Evolutionary conservation across 805 yeast genomes (phyloP), one percentile per base, ranked within the genome.

Genomic region (Zygosaccharomyces lentus): DNA sequence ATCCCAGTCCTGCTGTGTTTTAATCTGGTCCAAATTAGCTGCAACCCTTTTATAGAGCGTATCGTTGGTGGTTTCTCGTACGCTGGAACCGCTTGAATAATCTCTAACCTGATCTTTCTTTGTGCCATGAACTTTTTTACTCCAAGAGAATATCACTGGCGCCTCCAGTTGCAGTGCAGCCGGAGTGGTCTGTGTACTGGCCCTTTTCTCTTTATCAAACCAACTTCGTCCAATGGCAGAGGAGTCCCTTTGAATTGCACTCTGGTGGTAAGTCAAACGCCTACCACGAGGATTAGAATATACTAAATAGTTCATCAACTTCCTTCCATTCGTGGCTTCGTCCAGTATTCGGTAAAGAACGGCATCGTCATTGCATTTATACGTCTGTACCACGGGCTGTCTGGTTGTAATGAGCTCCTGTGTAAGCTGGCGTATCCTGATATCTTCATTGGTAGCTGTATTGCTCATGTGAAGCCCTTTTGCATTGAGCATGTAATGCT

Each of bases 71-170:
- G 56, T 43, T 16, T 48, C 47, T 13, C 31, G 38, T 10, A 27
- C 17, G 2, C 37, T 13, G 6, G 34, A 26, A 19, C 25, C 42
- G 19, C 32, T 49, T 26, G 32, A 31, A 13, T 23, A 24, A 44
- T 31, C n/a, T n/a, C 3, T 13, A 12, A 19, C 25, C 34, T 29
- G 24, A 9, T 47, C 38, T n/a, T 30, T 29, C 10, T 25, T 26
- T 1, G 27, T 26, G 13, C 25, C 41, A 6, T 34, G 21, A 9
- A 46, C 47, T 36, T 55, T 50, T 35, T 56, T 51, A 26, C 64
- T 61, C 67, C 67, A 62, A 9, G 60, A 49, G 47, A 62, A 62
- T n/a, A 53, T 45, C 2, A 61, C 59, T 2, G 65, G 62, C 1
- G 58, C 41, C 12, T 61, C 67, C 7, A 50, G 38, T 13, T 46